Base-by-base conservation (phyloP, 2,329 filamentous ascomycete genomes). In the Arthrobotrys musiformis region DNA sequence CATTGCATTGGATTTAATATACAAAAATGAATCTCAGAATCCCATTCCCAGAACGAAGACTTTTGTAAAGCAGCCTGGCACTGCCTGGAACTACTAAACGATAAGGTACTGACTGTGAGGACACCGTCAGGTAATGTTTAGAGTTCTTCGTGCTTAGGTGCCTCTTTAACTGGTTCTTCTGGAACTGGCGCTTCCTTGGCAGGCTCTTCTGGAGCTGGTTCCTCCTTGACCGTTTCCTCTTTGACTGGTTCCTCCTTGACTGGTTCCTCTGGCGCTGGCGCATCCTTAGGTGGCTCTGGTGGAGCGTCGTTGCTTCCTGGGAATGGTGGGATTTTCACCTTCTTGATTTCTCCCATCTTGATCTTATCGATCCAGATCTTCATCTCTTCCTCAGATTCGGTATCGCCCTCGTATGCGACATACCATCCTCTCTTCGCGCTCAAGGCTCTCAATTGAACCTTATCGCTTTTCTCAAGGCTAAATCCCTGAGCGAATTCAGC, bases 281-380 rank as follows among this genome's bases (percentile, higher is more conserved):
- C 72, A 80, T 77, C 15, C 81, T 80, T 19, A 82, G 82, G 63
- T 84, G 83, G 13, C 85, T 62, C 42, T 22, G 52, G 52, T n/a
- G 63, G n/a, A n/a, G 44, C 30, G 70, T 40, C 8, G 52, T 84
- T 63, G 84, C 84, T 17, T 82, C 82, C 73, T 88, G 87, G 22
- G 28, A 58, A 40, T 58, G 2, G n/a, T 0, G 92, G 92, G 46
- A 95, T 83, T 85, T 90, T 92, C 81, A 90, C 87, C 86, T 94
- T 97, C 74, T 88, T 85, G 1, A 93, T 92, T 82, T 98, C 94
- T 63, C 94, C 93, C 86, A 99, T 88, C 40, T 93, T 90, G 78
- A 98, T 93, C n/a, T 89, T 87, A 81, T 99, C 95, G 74, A 99
- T 89, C 93, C 94, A 99, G 78, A 86, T 85, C 85, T 97, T 93